Base-by-base conservation (phyloP, 1,139 yeast genomes). In the Blastobotrys raffinosifermentans region DNA sequence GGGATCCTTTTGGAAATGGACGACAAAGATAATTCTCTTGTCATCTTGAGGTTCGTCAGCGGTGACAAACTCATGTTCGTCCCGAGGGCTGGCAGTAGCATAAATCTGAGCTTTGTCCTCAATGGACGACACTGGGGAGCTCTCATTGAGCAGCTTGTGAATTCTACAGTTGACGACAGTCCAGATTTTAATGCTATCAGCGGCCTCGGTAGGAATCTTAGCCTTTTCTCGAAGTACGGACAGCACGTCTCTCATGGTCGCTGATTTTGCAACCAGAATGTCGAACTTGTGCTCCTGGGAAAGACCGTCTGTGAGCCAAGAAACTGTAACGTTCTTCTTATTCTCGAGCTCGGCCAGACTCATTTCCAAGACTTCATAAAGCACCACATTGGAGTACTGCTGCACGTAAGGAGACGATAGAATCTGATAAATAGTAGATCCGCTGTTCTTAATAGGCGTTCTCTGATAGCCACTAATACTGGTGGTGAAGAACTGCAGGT, bases 1-100 rank as follows among this genome's bases (percentile, higher is more conserved):
- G 15, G 80, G 70, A 34, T 78, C 85, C 50, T 80, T 83, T 57
- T 80, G 74, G 63, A 80, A 91, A 55, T 91, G 97, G 55, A 78
- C 73, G 47, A 77, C 80, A 13, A 69, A 57, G 4, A 73, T 64
- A 23, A 74, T 46, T 37, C 55, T 58, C 3, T 60, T 61, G 9
- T 50, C 51, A 16, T 46, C 47, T 7, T 25, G 13, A 10, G 41
- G 36, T 2, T 43, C 22, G 2, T 41, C 42, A 10, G 36, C 37
- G 13, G 38, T 33, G 9, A 53, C 44, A 26, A 41, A 43, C 14
- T 60, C 59, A 27, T 45, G 45, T 35, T 64, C 67, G 4, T 60
- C 63, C 7, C 53, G 60, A 11, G 63, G 49, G 37, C 51, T 29
- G 19, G 47, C 40, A n/a, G 61, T 52, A 2, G 61, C 65, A 36